Conservation (phyloP, 2,329 filamentous ascomycete genomes). For the Aspergillaceae sp. region DNA sequence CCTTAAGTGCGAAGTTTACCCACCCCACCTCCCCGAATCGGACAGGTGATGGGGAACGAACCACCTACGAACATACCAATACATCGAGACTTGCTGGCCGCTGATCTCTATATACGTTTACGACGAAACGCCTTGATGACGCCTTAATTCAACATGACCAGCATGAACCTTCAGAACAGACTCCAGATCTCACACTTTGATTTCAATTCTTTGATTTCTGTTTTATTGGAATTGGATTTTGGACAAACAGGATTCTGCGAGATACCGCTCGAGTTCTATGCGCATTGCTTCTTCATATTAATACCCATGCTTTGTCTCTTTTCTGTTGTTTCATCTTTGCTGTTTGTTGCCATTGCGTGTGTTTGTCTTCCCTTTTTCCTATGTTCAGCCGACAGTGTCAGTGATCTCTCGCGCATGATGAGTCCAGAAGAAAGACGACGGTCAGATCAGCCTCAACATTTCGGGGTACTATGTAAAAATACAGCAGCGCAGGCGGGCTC, state of each 20-base stretch:
- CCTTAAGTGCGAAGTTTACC: background rate
- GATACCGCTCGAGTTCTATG: background rate
- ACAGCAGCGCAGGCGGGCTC: constrained; percentile 28
- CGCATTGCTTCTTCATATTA: background rate
- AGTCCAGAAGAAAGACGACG: background rate
- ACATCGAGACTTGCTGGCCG: background rate
- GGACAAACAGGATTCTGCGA: background rate
- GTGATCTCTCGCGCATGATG: background rate
- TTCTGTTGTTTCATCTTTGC: constrained; percentile 2
- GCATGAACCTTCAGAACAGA: background rate
- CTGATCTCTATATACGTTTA: constrained; percentile 3
- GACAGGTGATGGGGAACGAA: background rate
- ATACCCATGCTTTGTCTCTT: constrained; percentile 1
- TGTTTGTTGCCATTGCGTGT: constrained; percentile 6
- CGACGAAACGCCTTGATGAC: constrained; percentile 7
- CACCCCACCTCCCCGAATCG: background rate
- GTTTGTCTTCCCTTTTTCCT: constrained; percentile 5
- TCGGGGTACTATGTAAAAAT: constrained; percentile 20
- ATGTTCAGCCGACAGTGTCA: background rate
- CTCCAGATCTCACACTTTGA: constrained; percentile 1
- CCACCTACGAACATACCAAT: background rate
- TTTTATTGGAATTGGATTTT: background rate
- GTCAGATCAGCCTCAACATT: background rate
- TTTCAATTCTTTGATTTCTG: background rate
- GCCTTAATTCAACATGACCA: background rate